Conservation (phyloP, 169 alveolate genomes). For the Plasmodium gonderi region DNA sequence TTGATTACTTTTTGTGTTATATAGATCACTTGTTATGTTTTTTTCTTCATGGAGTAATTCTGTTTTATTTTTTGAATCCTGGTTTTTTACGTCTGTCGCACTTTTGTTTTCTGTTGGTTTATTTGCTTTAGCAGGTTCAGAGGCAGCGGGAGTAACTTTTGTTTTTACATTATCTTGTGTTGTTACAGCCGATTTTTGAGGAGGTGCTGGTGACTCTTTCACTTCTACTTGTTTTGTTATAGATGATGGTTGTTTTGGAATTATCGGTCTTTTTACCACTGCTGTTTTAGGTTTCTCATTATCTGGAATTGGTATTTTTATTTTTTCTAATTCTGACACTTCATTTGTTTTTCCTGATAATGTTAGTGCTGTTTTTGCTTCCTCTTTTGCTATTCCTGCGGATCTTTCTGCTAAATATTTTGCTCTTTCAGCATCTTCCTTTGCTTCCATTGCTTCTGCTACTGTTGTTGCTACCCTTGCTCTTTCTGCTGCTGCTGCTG, state of each 20-base stretch:
- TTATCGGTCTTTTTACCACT: background rate
- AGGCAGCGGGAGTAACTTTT: background rate
- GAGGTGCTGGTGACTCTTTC: background rate
- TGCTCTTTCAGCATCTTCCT: background rate
- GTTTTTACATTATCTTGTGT: background rate
- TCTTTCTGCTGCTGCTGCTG: background rate
- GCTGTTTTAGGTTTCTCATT: background rate
- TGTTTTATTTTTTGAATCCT: background rate
- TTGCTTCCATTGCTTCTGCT: background rate
- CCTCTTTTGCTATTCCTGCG: background rate
- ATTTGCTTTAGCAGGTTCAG: background rate
- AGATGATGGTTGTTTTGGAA: background rate
- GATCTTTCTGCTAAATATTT: background rate
- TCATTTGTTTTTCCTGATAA: background rate
- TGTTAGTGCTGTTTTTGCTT: background rate
- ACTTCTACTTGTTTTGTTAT: background rate
- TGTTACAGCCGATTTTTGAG: background rate
- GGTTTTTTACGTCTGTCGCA: background rate
- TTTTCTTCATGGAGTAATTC: background rate
- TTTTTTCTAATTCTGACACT: background rate
- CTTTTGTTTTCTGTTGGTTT: background rate
- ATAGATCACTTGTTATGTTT: background rate
- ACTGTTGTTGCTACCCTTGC: background rate
- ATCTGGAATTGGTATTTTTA: background rate
- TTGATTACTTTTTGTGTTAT: background rate